These are phyloP conservation scores for Grosmannia clavigera DNA, from an alignment of 2,329 filamentous ascomycete genomes.

Conservation along the genomic window DNA sequence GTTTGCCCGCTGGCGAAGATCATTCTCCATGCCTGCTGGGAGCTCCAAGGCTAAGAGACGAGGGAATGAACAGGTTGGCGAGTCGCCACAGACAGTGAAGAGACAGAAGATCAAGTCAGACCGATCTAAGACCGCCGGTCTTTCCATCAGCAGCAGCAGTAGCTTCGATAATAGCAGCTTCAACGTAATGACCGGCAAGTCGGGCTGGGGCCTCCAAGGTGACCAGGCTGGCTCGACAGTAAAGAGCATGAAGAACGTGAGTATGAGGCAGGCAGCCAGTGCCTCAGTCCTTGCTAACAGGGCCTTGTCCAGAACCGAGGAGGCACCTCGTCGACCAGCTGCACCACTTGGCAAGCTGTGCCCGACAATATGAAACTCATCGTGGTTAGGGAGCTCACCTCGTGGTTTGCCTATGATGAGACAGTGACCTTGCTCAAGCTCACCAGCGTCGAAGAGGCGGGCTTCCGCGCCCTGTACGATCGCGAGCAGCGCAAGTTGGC, in stretches of 20 bases:
- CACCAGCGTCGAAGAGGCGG: neutral
- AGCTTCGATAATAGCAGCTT: neutral
- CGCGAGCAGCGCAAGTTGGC: constrained; percentile 2
- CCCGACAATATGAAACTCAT: constrained; percentile 10
- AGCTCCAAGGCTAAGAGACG: neutral
- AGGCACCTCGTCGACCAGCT: neutral
- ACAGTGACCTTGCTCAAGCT: constrained; percentile 3
- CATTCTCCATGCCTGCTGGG: neutral
- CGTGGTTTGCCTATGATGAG: neutral
- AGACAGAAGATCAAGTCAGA: neutral
- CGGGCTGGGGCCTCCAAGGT: neutral
- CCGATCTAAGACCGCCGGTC: neutral
- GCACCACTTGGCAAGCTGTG: constrained; percentile 3
- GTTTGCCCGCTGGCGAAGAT: neutral
- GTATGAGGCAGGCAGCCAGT: neutral
- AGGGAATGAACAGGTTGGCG: neutral
- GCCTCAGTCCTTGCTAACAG: neutral
- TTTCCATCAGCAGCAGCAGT: neutral
- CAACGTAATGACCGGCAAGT: neutral
- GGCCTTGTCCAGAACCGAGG: neutral
- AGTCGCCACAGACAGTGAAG: neutral
- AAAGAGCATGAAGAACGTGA: neutral
- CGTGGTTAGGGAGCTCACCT: constrained; percentile 9
- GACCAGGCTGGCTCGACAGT: neutral
- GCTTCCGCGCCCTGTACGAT: constrained; percentile 7